Base-by-base conservation (phyloP, 805 yeast genomes). In the Wickerhamomyces rabaulensis region DNA sequence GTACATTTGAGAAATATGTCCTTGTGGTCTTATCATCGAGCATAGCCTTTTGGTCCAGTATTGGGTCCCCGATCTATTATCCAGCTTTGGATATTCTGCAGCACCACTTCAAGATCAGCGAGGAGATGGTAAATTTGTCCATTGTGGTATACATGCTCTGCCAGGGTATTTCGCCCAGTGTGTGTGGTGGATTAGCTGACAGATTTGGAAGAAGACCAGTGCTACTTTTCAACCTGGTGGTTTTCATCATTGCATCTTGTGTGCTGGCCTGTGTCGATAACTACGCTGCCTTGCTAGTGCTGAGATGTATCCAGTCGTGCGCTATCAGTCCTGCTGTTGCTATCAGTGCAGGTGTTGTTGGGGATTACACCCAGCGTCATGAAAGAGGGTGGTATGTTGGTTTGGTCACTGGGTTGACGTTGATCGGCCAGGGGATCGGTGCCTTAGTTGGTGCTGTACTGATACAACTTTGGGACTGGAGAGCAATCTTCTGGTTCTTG, bases 251-350 rank as follows among this genome's bases (percentile, higher is more conserved):
- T 9, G 79, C 87, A 1, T 79, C 84, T 62, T 62, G 85, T 33
- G 94, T 86, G 0, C 62, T 89, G 13, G 87, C 95, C 0, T 67
- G 73, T 21, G 65, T 80, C 2, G 65, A 78, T 20, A 72, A 67
- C 1, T 86, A 80, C 58, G 77, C 85, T 66, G 69, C 79, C 21
- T 66, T 89, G n/a, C 64, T 85, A 7, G 76, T 82, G 2, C 65
- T 89, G 29, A 67, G 96, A 50, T 79, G 88, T 62, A 53, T 86
- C n/a, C 91, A 87, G 57, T 90, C 95, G 0, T 73, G 82, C 8
- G 89, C 87, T 13, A 82, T 83, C 6, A 82, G 94, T 0, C 89
- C 95, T 0, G 76, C 87, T 2, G 76, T 88, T 21, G 81, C 95
- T 2, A 74, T 88, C 2, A 73, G 75, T 35, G 73, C 83, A 2